phyloP scores from a whole-genome alignment of 2,329 filamentous ascomycete genomes.

The Cercospora zeina region DNA sequence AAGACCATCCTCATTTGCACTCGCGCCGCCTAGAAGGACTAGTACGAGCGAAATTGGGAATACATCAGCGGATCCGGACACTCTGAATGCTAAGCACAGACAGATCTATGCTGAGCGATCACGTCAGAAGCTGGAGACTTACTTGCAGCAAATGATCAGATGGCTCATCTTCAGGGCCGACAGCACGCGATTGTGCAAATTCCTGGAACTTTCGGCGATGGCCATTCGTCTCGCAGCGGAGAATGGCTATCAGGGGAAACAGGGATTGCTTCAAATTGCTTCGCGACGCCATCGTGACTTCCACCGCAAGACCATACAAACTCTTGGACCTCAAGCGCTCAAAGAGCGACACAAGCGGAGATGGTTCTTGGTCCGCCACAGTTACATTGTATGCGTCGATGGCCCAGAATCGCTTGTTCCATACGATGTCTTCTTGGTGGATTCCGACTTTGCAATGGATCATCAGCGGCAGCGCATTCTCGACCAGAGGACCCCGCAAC shows the following conservation, averaged over 20 bases:
- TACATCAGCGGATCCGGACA: slow-evolving; percentile 41
- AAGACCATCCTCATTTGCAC: slow-evolving; percentile 57
- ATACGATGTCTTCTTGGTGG: slow-evolving; percentile 97
- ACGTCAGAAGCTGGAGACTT: slow-evolving; percentile 80
- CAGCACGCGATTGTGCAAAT: slow-evolving; percentile 93
- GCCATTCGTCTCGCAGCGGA: slow-evolving; percentile 92
- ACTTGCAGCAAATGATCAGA: slow-evolving; percentile 88
- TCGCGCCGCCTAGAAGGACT: slow-evolving; percentile 59
- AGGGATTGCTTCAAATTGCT: slow-evolving; percentile 89
- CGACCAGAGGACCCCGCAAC: slow-evolving; percentile 58
- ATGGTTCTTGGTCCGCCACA: slow-evolving; percentile 97
- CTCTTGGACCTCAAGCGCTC: slow-evolving; percentile 63
- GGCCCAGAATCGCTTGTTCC: slow-evolving; percentile 98
- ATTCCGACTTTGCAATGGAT: slow-evolving; percentile 80
- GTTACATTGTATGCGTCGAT: slow-evolving; percentile 97
- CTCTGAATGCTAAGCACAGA: slow-evolving; percentile 34
- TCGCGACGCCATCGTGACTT: slow-evolving; percentile 65
- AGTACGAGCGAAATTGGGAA: slow-evolving; percentile 49
- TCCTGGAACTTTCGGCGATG: slow-evolving; percentile 89
- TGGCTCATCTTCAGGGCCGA: slow-evolving; percentile 97
- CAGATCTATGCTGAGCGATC: slow-evolving; percentile 76
- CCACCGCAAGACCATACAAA: slow-evolving; percentile 31
- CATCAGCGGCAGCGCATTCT: slow-evolving; percentile 60
- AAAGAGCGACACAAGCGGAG: slow-evolving; percentile 84
- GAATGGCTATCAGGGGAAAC: slow-evolving; percentile 96